Base-by-base conservation (phyloP, 805 yeast species). In the Tetrapisispora arboricola region DNA sequence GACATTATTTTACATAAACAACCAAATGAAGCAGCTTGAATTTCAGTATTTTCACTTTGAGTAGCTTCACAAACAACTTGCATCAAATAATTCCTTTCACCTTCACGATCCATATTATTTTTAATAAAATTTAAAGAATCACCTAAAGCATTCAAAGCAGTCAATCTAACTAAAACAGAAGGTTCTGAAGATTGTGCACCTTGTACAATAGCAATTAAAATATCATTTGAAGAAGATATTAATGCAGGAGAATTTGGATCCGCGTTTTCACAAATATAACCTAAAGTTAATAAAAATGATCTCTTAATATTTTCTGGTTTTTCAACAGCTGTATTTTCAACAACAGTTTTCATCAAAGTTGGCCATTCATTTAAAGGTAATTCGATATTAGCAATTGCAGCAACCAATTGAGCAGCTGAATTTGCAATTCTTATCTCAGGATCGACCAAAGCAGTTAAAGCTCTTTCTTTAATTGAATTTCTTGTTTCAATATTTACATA, bases 51-150 rank as follows among this genome's bases (percentile, higher is more conserved):
- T 27, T 75, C 73, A 18, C 94, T 84, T 63, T 90, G 96, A n/a
- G 98, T 88, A 15, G 96, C 95, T 65, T 92, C 97, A 66, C 98
- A 92, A 13, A 92, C 96, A 32, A 92, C 96, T 69, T 87, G 96
- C 98, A 92, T 92, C 61, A 92, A 84, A 64, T 83, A 87, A 61
- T 92, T 88, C 58, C 98, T 77, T 70, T 92, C 98, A 45, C 92
- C 94, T 58, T 90, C 97, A 44, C 83, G 75, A 52, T 79, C 87
- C 70, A 92, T 92, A 65, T 92, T 92, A 55, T 71, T 73, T 46
- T 82, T 78, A 64, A 92, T 86, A 62, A 90, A 92, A 49, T 81
- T 94, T 51, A 92, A 73, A 24, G 97, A 87, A 65, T 83, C 84
- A 33, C 84, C 94, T 46, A 92, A 73, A 2, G 98, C 95, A 57